Evolutionary conservation across 345 rosid species (phyloP).

Genomic region (Anastatica hierochuntica): DNA sequence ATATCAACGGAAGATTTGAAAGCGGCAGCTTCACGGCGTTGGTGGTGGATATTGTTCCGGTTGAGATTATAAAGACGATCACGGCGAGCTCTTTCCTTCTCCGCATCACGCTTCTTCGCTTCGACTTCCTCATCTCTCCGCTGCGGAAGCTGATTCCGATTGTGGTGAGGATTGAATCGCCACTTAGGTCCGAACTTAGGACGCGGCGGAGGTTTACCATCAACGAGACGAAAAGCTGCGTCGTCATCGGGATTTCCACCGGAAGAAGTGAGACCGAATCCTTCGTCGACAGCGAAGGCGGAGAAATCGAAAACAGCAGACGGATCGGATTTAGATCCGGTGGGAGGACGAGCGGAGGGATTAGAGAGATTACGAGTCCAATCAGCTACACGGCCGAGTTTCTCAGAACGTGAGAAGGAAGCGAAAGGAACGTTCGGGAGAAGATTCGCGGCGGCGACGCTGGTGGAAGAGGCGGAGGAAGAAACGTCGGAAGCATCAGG

Average conservation of each 20-base stretch:
- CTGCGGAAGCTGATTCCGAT: slow-evolving; percentile 75
- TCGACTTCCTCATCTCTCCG: slow-evolving; percentile 96
- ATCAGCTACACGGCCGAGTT: slow-evolving; percentile 86
- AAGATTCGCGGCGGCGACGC: slow-evolving; percentile 34
- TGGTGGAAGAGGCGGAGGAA: slow-evolving; percentile 28
- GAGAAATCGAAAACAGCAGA: slow-evolving; percentile 66
- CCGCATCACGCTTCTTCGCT: slow-evolving; percentile 75
- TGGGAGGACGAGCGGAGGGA: slow-evolving; percentile 27
- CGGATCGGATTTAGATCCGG: slow-evolving; percentile 28
- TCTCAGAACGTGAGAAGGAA: slow-evolving; percentile 85
- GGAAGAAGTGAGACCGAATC: slow-evolving; percentile 37
- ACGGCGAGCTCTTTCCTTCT: slow-evolving; percentile 89
- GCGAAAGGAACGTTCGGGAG: slow-evolving; percentile 62
- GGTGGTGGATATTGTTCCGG: slow-evolving; percentile 52
- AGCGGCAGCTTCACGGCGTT: slow-evolving; percentile 78
- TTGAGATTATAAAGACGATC: slow-evolving; percentile 69
- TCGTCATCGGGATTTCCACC: slow-evolving; percentile 49
- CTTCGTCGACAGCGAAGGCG: slow-evolving; percentile 49
- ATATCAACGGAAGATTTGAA: slow-evolving; percentile 88
- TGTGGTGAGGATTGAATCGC: slow-evolving; percentile 61
- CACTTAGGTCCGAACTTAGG: slow-evolving; percentile 91
- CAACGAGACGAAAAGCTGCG: slow-evolving; percentile 81
- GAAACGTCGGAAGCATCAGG: slow-evolving; percentile 28
- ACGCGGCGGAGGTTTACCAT: slow-evolving; percentile 77
- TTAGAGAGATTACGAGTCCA: slow-evolving; percentile 58